Percentiles rank a stretch among this genome's conserved stretches.
These are phyloP conservation scores for Ceratopteris richardii DNA, from an alignment of 75 land plant genomes.

Conservation along the genomic window DNA sequence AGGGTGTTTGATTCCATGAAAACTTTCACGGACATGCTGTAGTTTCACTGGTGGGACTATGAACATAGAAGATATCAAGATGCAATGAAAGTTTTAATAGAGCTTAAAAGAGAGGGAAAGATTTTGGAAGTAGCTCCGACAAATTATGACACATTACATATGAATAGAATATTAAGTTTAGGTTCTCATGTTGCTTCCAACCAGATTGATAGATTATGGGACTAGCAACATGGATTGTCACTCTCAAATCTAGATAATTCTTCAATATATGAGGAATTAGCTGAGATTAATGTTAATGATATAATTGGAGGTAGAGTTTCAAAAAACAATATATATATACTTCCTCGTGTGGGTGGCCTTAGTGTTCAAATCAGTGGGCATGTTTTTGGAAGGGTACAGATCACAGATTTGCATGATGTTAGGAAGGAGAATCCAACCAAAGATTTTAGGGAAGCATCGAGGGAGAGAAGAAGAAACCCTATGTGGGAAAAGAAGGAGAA, in stretches of 20 bases:
- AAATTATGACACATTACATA: constrained; percentile 26
- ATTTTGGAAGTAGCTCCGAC: constrained; percentile 21
- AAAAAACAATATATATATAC: no score
- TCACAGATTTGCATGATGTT: constrained; percentile 51
- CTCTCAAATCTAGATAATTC: constrained; percentile 5
- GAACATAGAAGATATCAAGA: constrained; percentile 15
- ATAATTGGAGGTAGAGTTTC: constrained; percentile 64
- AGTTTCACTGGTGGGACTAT: constrained; percentile 35
- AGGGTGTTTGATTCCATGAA: no score
- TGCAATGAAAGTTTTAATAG: constrained; percentile 18
- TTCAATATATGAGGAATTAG: constrained; percentile 10
- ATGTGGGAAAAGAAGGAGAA: no score
- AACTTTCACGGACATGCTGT: constrained; percentile 31
- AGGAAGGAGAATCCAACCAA: constrained; percentile 52
- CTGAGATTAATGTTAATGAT: constrained; percentile 44
- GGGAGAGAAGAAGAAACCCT: no score
- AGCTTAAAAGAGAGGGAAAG: constrained; percentile 20
- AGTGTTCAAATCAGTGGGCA: constrained; percentile 66
- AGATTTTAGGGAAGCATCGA: constrained; percentile 45
- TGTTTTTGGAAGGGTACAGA: constrained; percentile 80
- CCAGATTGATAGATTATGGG: constrained; percentile 41
- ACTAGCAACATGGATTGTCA: constrained; percentile 39
- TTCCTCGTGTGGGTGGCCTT: constrained; percentile 73
- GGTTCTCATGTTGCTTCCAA: constrained; percentile 20
- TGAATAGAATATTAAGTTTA: constrained; percentile 18